phyloP scores from a whole-genome alignment of 345 rosid species.

The Arabidopsis arenosa region DNA sequence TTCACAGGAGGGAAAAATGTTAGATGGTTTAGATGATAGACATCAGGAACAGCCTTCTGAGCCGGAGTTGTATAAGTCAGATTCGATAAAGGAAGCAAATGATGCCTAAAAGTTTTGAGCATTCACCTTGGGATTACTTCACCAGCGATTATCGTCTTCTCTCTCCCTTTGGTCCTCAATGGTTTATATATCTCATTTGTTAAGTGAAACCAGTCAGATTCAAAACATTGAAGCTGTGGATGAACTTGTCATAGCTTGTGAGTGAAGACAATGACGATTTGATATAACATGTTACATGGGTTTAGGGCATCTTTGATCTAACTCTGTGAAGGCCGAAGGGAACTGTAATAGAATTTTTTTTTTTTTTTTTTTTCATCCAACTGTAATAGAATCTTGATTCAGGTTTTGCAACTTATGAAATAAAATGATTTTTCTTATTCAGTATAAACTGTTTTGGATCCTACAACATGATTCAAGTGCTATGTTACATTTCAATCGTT shows the following conservation, averaged over 20 bases:
- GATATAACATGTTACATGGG: conserved; percentile 10
- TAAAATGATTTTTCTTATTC: not conserved
- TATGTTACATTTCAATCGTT: not conserved
- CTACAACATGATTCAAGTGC: not conserved
- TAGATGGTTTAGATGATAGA: conserved; percentile 5
- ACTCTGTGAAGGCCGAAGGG: not conserved
- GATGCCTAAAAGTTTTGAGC: not conserved
- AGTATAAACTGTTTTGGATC: not conserved
- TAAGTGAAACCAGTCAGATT: conserved; percentile 8
- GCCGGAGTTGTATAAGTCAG: not conserved
- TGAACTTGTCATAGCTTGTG: not conserved
- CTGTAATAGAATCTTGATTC: conserved; percentile 4
- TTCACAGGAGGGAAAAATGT: conserved; percentile 14
- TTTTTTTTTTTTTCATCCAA: too few relatives aligned
- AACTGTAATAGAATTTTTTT: not conserved
- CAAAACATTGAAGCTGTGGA: conserved; percentile 12
- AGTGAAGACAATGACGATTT: not conserved
- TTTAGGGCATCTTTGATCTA: not conserved
- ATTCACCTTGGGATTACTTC: not conserved
- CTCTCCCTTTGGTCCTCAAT: not conserved
- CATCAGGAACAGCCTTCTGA: conserved; percentile 19
- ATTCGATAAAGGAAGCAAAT: conserved; percentile 5
- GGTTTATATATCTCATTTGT: conserved; percentile 1
- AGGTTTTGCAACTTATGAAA: not conserved
- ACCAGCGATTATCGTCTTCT: conserved; percentile 2